Evolutionary conservation across 73 alveolate genomes (phyloP).

Genomic region (Paramecium primaurelia): DNA sequence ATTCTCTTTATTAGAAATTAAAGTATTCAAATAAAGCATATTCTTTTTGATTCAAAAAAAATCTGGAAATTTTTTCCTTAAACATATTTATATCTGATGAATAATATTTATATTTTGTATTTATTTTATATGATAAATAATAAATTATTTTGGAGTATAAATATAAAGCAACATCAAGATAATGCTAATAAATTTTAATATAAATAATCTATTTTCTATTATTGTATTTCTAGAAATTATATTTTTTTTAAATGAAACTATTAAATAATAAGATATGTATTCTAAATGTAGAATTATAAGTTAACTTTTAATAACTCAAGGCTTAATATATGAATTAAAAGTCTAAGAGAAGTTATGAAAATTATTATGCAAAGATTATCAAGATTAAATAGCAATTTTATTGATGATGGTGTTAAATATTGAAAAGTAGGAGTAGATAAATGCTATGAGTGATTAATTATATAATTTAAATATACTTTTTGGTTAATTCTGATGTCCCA

Average conservation of each 20-base stretch:
- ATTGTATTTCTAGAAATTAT: neutral
- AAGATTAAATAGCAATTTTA: neutral
- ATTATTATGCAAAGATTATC: neutral
- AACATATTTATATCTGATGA: too few species aligned
- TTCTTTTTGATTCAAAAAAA: too few species aligned
- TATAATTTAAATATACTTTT: constrained; percentile 20
- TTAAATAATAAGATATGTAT: neutral
- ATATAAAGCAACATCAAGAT: neutral
- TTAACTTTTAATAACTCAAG: neutral
- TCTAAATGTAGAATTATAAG: neutral
- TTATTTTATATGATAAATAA: too few species aligned
- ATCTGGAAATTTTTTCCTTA: too few species aligned
- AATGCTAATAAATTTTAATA: too few species aligned
- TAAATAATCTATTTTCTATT: neutral
- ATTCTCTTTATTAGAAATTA: too few species aligned
- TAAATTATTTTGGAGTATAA: neutral
- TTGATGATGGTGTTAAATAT: neutral
- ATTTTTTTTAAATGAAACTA: neutral
- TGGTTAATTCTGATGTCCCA: constrained; percentile 30
- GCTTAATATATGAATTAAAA: neutral
- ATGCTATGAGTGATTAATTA: neutral
- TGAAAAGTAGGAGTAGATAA: neutral
- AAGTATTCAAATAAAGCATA: too few species aligned
- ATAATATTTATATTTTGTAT: too few species aligned
- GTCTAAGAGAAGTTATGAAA: neutral